A percentile compares a stretch with the other conserved stretches of the same genome.
phyloP scores from a whole-genome alignment of 768 basidiomycete genomes.

The Mycena floridula region DNA sequence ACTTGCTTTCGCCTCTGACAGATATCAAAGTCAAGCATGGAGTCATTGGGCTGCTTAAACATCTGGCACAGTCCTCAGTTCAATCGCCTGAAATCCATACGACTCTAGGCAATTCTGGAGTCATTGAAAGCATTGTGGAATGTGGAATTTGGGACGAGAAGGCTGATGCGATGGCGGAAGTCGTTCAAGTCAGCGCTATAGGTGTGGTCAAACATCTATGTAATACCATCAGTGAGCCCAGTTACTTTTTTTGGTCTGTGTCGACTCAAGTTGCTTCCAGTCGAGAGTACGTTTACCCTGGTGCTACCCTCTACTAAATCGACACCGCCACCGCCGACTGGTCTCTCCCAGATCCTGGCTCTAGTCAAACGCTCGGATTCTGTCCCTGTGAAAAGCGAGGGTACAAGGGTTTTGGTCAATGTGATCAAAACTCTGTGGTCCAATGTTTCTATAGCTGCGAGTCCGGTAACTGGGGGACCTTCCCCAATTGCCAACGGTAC shows the following conservation, averaged over 20 bases:
- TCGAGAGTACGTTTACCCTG: constrained; percentile 44
- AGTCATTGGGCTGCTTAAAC: constrained; percentile 79
- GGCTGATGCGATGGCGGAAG: constrained; percentile 74
- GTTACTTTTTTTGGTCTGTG: constrained; percentile 1
- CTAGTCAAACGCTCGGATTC: constrained; percentile 78
- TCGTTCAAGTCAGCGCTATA: constrained; percentile 83
- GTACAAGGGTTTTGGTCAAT: constrained; percentile 84
- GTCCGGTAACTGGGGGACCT: constrained; percentile 1
- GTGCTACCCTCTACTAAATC: constrained; percentile 36
- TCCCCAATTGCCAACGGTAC: constrained; percentile 14
- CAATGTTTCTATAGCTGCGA: constrained; percentile 28
- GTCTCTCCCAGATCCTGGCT: constrained; percentile 64
- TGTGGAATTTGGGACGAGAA: constrained; percentile 68
- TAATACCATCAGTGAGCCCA: constrained; percentile 56
- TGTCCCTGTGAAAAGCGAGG: constrained; percentile 81
- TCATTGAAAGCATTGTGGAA: constrained; percentile 54
- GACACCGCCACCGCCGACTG: constrained; percentile 30
- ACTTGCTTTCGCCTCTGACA: constrained; percentile 45
- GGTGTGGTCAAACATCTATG: constrained; percentile 89
- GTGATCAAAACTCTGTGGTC: constrained; percentile 75
- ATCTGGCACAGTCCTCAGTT: constrained; percentile 69
- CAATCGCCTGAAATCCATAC: constrained; percentile 53
- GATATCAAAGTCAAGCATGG: constrained; percentile 89
- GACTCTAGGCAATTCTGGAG: constrained; percentile 51
- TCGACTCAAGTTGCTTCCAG: constrained; percentile 13